A percentile compares a stretch with the other conserved stretches of the same genome.
phyloP scores from a whole-genome alignment of 257 asterid species.

The Penstemon newberryi region DNA sequence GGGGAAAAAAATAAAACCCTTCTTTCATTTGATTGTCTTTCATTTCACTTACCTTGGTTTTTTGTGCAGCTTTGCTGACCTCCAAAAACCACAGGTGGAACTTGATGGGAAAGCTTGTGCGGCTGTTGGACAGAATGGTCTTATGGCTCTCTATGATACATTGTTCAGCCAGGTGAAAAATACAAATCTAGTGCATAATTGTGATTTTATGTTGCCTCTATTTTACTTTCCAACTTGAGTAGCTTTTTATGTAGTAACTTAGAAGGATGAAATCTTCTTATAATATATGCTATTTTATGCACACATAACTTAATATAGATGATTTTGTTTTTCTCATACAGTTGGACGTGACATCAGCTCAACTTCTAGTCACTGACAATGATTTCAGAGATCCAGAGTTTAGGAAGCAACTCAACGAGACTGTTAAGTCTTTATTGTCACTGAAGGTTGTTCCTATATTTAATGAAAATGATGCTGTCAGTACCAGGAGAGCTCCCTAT shows the following conservation, averaged over 20 bases:
- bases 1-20: not conserved
- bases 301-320: conserved; percentile 11
- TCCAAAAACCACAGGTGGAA: conserved; percentile 95
- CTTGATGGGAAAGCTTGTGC: conserved; percentile 99
- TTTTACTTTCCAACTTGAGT: not conserved
- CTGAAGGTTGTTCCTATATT: conserved; percentile 76
- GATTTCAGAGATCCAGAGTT: conserved; percentile 74
- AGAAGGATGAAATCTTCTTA: not conserved
- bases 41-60: not conserved
- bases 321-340: conserved; percentile 31
- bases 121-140: conserved; percentile 98
- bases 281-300: conserved; percentile 18
- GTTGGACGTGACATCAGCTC: conserved; percentile 83
- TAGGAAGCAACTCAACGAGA: conserved; percentile 64
- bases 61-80: conserved; percentile 83
- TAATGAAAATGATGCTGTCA: conserved; percentile 88
- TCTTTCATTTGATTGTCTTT: not conserved
- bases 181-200: not conserved
- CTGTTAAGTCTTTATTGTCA: conserved; percentile 61
- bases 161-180: conserved; percentile 89
- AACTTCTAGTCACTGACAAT: conserved; percentile 79
- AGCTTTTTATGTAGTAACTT: not conserved
- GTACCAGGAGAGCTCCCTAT: conserved; percentile 83
- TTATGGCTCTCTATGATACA: conserved; percentile 92
- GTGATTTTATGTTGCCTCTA: not conserved